Evolutionary conservation across 148 eudicot species (phyloP).

Genomic region (Cornus kousa): DNA sequence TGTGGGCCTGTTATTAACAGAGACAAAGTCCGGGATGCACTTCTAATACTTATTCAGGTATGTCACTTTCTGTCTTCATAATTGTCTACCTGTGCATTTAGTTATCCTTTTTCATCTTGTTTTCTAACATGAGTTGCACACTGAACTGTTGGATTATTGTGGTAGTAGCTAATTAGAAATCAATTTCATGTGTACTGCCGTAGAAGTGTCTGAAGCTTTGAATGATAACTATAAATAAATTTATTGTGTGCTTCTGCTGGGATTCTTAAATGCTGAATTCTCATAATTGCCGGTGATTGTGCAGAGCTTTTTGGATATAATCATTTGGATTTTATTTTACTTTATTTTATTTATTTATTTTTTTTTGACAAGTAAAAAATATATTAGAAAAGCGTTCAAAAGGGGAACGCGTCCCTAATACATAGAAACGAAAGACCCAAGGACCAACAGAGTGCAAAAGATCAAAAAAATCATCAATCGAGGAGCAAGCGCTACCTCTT

Average conservation of each 20-base stretch:
- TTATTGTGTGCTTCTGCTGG: not conserved
- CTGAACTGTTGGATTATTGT: not conserved
- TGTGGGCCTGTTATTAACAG: constrained; percentile 56
- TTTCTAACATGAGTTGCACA: not conserved
- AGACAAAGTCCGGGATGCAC: constrained; percentile 68
- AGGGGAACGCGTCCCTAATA: too few relatives aligned
- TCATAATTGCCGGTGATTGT: not conserved
- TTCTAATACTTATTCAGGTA: constrained; percentile 64
- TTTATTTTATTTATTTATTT: too few relatives aligned
- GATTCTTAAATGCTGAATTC: not conserved
- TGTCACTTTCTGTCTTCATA: not conserved
- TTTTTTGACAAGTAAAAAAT: too few relatives aligned
- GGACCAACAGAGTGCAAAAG: too few relatives aligned
- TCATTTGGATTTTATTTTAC: too few relatives aligned
- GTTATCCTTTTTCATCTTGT: not conserved
- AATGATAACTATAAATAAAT: too few relatives aligned
- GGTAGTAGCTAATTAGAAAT: not conserved
- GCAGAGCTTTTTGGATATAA: too few relatives aligned
- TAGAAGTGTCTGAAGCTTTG: not conserved
- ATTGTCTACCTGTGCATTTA: not conserved
- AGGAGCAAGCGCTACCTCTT: too few relatives aligned
- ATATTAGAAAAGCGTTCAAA: too few relatives aligned
- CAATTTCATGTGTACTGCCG: not conserved
- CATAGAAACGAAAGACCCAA: too few relatives aligned
- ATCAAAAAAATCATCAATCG: too few relatives aligned